phyloP scores from a whole-genome alignment of 176 grass and related monocot genomes.

The Pontederia crassipes region DNA sequence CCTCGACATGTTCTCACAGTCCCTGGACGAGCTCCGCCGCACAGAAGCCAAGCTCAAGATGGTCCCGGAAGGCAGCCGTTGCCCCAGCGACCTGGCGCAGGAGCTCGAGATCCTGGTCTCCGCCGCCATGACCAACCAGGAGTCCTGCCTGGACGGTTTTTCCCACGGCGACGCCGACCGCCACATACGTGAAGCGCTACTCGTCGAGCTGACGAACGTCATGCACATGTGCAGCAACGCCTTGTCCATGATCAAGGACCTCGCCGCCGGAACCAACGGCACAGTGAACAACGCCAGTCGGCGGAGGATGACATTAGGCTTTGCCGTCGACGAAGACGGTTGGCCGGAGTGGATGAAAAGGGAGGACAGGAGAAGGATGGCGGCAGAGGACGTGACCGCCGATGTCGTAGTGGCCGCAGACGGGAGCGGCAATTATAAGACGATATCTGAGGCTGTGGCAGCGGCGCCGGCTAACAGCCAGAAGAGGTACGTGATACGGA shows the following conservation, averaged over 20 bases:
- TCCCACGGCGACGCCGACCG: slow-evolving; percentile 3
- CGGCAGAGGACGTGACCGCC: neutral
- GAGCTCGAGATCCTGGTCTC: slow-evolving; percentile 15
- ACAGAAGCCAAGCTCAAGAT: neutral
- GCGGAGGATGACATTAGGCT: neutral
- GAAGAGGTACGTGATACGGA: slow-evolving; percentile 8
- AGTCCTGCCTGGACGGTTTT: slow-evolving; percentile 20
- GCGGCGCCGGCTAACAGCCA: slow-evolving; percentile 12
- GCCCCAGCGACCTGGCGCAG: neutral
- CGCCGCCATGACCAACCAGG: slow-evolving; percentile 24
- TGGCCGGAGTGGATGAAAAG: slow-evolving; percentile 11
- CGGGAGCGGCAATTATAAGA: slow-evolving; percentile 1
- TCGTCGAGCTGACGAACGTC: slow-evolving; percentile 4
- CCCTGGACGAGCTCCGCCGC: slow-evolving; percentile 6
- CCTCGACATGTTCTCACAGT: slow-evolving; percentile 14
- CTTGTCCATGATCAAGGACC: slow-evolving; percentile 6
- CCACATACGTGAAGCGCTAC: neutral
- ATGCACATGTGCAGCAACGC: slow-evolving; percentile 19
- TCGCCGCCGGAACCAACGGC: neutral
- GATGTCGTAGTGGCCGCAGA: slow-evolving; percentile 4
- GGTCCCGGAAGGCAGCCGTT: neutral
- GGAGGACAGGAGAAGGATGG: neutral
- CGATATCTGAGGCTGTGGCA: neutral
- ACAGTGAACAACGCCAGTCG: too few relatives aligned
- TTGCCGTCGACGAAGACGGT: neutral